Evolutionary conservation across 148 eudicot species (phyloP).

Genomic region (Chenopodium album): DNA sequence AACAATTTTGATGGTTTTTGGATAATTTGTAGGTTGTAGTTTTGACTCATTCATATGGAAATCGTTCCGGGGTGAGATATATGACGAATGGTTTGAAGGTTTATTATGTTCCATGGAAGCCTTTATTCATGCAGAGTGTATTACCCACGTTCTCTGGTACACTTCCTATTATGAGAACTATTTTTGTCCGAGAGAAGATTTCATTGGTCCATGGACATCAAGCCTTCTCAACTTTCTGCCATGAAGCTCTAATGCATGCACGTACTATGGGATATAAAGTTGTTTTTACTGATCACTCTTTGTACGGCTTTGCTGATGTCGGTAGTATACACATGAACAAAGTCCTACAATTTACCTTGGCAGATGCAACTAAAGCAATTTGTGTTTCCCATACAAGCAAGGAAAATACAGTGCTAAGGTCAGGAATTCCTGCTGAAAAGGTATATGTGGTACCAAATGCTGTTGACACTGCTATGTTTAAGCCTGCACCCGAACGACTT

Average conservation of each 20-base stretch:
- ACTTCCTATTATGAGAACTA: constrained; percentile 80
- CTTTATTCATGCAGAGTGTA: constrained; percentile 89
- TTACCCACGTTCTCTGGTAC: constrained; percentile 90
- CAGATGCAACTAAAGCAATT: constrained; percentile 87
- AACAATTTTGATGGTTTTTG: not conserved
- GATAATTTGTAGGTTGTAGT: constrained; percentile 63
- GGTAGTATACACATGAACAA: constrained; percentile 99
- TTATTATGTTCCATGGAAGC: constrained; percentile 94
- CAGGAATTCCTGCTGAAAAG: constrained; percentile 85
- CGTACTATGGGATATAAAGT: constrained; percentile 98
- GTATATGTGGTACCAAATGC: constrained; percentile 97
- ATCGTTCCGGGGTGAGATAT: constrained; percentile 91
- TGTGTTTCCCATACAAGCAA: constrained; percentile 99
- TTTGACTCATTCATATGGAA: constrained; percentile 93
- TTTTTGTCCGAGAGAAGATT: constrained; percentile 79
- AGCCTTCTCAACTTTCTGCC: constrained; percentile 97
- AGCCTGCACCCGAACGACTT: constrained; percentile 73
- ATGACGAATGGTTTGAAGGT: constrained; percentile 92
- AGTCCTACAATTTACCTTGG: constrained; percentile 87
- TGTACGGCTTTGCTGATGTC: constrained; percentile 93
- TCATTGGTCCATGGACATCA: constrained; percentile 96
- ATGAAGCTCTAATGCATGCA: constrained; percentile 97
- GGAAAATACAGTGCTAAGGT: constrained; percentile 90
- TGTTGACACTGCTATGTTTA: constrained; percentile 97
- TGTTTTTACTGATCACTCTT: constrained; percentile 96